A percentile compares a stretch with the other conserved stretches of the same genome.
These are phyloP conservation scores for Coleophoma eucalyptorum DNA, from an alignment of 2,329 filamentous ascomycete species.

Conservation along the genomic window DNA sequence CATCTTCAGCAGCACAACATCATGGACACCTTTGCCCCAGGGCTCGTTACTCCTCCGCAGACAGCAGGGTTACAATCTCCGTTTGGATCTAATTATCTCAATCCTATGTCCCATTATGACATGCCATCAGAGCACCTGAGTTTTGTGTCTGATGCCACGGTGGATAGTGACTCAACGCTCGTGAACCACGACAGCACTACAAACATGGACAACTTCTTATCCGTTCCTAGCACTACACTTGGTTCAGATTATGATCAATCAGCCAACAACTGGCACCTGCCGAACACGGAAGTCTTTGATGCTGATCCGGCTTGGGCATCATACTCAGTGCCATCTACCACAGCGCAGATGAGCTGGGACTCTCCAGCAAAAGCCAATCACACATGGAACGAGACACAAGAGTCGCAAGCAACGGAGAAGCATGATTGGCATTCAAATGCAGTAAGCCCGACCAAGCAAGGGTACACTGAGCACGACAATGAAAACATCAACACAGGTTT, in stretches of 20 bases:
- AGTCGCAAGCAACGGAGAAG: background rate
- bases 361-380: background rate
- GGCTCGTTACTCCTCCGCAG: conserved; percentile 53
- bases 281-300: background rate
- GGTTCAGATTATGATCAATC: background rate
- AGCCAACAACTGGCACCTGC: background rate
- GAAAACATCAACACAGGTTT: background rate
- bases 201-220: conserved; percentile 15
- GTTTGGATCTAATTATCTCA: conserved; percentile 13
- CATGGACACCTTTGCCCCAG: conserved; percentile 47
- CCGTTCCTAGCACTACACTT: background rate
- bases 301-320: background rate
- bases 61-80: conserved; percentile 42
- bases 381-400: background rate
- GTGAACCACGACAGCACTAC: conserved; percentile 14
- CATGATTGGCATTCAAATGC: background rate
- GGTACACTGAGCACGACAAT: background rate
- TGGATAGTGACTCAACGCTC: conserved; percentile 26
- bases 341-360: background rate
- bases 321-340: background rate
- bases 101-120: conserved; percentile 7
- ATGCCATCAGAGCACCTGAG: conserved; percentile 25
- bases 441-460: background rate
- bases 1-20: conserved; percentile 28
- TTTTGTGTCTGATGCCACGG: conserved; percentile 32